phyloP scores from a whole-genome alignment of 495 filamentous ascomycete species.

The Penicillium cinerascens region DNA sequence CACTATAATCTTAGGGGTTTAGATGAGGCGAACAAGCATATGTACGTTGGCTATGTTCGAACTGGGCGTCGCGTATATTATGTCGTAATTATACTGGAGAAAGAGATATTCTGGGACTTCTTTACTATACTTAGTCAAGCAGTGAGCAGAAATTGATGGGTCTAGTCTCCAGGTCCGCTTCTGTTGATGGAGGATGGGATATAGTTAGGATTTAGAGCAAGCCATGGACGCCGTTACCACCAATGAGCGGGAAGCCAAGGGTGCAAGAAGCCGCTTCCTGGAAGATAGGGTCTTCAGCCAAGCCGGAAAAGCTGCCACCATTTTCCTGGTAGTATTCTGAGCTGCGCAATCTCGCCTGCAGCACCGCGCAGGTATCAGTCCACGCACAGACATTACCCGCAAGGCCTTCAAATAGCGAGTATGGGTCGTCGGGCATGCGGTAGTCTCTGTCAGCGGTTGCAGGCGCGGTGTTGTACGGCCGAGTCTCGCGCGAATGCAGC shows the following conservation, averaged over 20 bases:
- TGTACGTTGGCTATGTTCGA: too few relatives aligned
- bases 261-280: conserved; percentile 15
- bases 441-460: conserved; percentile 26
- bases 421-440: conserved; percentile 45
- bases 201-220: too few relatives aligned
- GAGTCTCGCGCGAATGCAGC: conserved; percentile 38
- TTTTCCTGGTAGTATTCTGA: conserved; percentile 25
- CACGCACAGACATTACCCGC: conserved; percentile 46
- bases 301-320: not conserved
- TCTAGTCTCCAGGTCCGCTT: too few relatives aligned
- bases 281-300: conserved; percentile 14
- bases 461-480: conserved; percentile 31
- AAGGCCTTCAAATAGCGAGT: conserved; percentile 43
- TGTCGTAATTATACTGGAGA: too few relatives aligned
- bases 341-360: conserved; percentile 35
- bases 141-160: too few relatives aligned
- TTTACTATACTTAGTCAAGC: too few relatives aligned
- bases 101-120: too few relatives aligned
- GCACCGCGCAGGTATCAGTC: conserved; percentile 40
- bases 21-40: too few relatives aligned
- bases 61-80: too few relatives aligned
- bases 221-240: conserved; percentile 27
- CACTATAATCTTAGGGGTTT: too few relatives aligned
- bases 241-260: conserved; percentile 33
- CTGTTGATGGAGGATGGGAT: too few relatives aligned